These are phyloP conservation scores for Kuraishia hungarica DNA, from an alignment of 805 yeast species.

Conservation along the genomic window DNA sequence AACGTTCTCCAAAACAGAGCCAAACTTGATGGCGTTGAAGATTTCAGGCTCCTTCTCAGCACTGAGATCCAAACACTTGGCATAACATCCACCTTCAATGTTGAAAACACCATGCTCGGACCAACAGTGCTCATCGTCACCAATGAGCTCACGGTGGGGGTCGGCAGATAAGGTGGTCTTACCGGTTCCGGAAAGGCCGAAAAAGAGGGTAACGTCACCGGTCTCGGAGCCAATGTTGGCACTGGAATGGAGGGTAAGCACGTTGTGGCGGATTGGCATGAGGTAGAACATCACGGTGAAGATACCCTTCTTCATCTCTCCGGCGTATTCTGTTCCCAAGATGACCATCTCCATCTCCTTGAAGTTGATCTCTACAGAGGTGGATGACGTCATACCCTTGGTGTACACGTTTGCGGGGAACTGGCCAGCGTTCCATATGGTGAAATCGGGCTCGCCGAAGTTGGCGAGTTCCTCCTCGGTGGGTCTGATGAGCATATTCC, in stretches of 20 bases:
- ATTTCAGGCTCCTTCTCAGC: conserved; percentile 97
- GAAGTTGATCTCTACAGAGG: conserved; percentile 94
- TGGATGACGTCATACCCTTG: conserved; percentile 93
- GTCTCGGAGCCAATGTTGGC: conserved; percentile 80
- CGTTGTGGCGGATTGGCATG: conserved; percentile 91
- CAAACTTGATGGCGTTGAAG: conserved; percentile 89
- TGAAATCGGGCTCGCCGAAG: conserved; percentile 97
- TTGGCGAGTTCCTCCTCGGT: conserved; percentile 77
- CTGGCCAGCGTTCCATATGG: conserved; percentile 97
- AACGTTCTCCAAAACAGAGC: conserved; percentile 91
- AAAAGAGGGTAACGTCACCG: conserved; percentile 89
- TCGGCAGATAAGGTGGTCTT: conserved; percentile 96
- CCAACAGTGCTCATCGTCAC: conserved; percentile 99
- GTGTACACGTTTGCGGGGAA: conserved; percentile 97
- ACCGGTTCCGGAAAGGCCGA: conserved; percentile 97
- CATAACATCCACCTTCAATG: conserved; percentile 99
- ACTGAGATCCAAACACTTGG: conserved; percentile 86
- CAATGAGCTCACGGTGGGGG: conserved; percentile 86
- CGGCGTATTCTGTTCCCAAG: conserved; percentile 97
- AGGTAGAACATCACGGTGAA: conserved; percentile 98
- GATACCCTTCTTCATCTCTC: conserved; percentile 99
- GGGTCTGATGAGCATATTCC: conserved; percentile 96
- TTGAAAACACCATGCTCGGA: conserved; percentile 96
- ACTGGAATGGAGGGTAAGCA: conserved; percentile 90
- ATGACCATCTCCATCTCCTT: conserved; percentile 98